phyloP scores from a whole-genome alignment of 306 rosid species.

The Acmispon strigosus region DNA sequence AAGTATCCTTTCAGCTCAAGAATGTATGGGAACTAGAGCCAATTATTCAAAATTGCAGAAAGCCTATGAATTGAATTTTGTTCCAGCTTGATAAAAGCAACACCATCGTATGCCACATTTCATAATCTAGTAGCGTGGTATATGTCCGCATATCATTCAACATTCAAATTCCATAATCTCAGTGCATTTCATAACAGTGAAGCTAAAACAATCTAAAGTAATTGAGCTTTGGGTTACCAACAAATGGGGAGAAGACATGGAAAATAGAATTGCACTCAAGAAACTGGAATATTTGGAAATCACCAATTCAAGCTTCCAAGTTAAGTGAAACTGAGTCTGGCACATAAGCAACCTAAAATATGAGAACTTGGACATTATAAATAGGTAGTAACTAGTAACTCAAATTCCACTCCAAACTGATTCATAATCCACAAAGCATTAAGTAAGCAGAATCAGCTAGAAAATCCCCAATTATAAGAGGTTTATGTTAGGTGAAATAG shows the following conservation, averaged over 20 bases:
- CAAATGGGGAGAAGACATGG: background rate
- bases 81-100: background rate
- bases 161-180: background rate
- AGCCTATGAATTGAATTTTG: background rate
- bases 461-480: too few species aligned
- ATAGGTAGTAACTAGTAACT: background rate
- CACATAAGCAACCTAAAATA: background rate
- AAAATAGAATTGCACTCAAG: background rate
- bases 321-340: background rate
- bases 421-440: background rate
- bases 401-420: background rate
- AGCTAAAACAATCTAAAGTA: background rate
- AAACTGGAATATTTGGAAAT: background rate
- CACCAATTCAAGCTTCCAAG: background rate
- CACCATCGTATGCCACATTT: background rate
- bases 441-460: background rate
- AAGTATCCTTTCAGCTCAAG: background rate
- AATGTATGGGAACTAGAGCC: background rate
- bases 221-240: background rate
- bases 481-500: too few species aligned
- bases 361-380: background rate
- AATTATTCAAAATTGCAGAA: background rate
- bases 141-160: background rate
- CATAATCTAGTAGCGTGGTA: background rate
- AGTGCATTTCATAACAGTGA: background rate